phyloP scores from a whole-genome alignment of 1,284 basidiomycete species.

The Inonotus hispidus region DNA sequence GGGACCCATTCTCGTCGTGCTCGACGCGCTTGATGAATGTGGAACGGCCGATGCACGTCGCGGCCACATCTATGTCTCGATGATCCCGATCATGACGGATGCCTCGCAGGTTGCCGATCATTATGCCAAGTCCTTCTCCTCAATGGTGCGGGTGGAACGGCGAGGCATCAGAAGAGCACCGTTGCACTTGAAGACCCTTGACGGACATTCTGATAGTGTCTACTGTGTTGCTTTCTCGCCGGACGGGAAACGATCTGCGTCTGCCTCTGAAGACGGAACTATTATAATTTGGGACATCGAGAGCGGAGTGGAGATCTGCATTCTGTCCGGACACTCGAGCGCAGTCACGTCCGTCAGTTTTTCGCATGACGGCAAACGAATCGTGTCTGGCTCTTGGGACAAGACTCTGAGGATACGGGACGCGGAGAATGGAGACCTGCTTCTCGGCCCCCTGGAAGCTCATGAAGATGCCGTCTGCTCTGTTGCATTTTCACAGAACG shows the following conservation, averaged over 20 bases:
- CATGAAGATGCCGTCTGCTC: neutral
- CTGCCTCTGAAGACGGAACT: constrained; percentile 8
- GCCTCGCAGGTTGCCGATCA: neutral
- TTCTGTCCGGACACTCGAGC: neutral
- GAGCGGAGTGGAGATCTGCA: neutral
- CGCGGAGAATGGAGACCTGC: neutral
- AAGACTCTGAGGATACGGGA: constrained; percentile 10
- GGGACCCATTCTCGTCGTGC: constrained; percentile 7
- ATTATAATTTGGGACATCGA: constrained; percentile 17
- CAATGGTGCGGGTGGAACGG: neutral
- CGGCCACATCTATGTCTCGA: constrained; percentile 29
- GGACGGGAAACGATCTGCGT: neutral
- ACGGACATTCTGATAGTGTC: constrained; percentile 9
- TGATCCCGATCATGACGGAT: constrained; percentile 21
- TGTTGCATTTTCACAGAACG: neutral
- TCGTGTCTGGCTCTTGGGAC: constrained; percentile 13
- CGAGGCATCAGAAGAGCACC: neutral
- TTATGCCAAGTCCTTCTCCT: neutral
- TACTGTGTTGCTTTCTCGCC: constrained; percentile 12
- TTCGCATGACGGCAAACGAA: constrained; percentile 3
- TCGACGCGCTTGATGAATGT: constrained; percentile 12
- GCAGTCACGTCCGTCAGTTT: constrained; percentile 7
- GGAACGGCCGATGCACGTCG: constrained; percentile 22
- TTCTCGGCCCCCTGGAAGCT: neutral
- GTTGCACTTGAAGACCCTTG: neutral